These are phyloP conservation scores for Aristolochia contorta DNA, from an alignment of 164 flowering plant genomes.

Conservation along the genomic window DNA sequence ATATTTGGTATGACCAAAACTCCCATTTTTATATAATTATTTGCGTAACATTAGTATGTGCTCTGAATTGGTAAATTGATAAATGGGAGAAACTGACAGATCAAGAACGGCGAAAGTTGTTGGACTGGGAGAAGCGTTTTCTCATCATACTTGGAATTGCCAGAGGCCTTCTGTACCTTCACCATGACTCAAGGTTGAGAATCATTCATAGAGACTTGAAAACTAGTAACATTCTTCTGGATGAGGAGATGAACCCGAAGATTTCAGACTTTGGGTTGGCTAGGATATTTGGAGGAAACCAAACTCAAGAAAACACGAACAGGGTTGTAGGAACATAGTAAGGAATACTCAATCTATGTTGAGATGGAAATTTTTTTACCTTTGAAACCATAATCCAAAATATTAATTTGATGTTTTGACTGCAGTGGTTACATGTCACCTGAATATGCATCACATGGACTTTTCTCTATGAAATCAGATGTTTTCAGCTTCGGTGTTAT, in stretches of 20 bases:
- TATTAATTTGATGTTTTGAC: no score
- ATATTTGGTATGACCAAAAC: no score
- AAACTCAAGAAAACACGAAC: constrained; percentile 17
- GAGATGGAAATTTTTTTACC: no score
- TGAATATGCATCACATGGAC: constrained; percentile 4
- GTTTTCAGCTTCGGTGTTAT: constrained; percentile 7
- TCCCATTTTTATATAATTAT: no score
- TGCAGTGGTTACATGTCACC: constrained; percentile 6
- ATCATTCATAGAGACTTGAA: constrained; percentile 57
- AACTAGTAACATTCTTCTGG: constrained; percentile 44
- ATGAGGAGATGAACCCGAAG: constrained; percentile 35
- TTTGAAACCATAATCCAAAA: no score
- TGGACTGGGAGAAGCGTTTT: constrained; percentile 16
- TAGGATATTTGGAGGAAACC: constrained; percentile 23
- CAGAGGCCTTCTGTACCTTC: constrained; percentile 51
- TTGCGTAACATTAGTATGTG: no score
- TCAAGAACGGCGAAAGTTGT: no score
- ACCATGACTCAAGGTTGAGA: constrained; percentile 40
- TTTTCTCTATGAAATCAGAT: constrained; percentile 7
- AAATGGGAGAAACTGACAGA: no score
- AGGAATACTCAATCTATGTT: no score
- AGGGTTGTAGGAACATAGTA: constrained; percentile 17
- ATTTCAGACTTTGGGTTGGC: constrained; percentile 67
- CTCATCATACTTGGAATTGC: constrained; percentile 32
- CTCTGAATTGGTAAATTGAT: no score